Evolutionary conservation across 805 yeast species (phyloP).

Genomic region (Pichia kluyveri): DNA sequence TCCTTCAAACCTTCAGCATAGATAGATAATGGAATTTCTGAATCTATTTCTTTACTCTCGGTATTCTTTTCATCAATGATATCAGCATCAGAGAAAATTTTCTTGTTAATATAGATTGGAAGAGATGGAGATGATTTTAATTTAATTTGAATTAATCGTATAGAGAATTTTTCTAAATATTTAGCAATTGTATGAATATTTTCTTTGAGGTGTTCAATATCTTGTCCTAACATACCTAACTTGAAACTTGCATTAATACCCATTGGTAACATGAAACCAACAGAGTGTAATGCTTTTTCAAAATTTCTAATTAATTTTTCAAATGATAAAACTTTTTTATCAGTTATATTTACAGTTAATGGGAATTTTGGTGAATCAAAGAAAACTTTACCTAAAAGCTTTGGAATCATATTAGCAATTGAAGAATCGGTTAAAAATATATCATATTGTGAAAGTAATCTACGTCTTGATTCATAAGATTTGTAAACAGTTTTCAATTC

Average conservation of each 20-base stretch:
- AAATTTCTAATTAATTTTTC: slow-evolving; percentile 51
- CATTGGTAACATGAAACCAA: slow-evolving; percentile 61
- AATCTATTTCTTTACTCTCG: slow-evolving; percentile 23
- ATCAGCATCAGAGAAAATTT: slow-evolving; percentile 39
- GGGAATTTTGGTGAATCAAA: slow-evolving; percentile 57
- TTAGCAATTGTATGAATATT: slow-evolving; percentile 51
- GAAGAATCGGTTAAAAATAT: slow-evolving; percentile 80
- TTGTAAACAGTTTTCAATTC: slow-evolving; percentile 80
- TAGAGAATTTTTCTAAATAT: slow-evolving; percentile 32
- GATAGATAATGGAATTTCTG: slow-evolving; percentile 34
- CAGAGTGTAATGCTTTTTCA: slow-evolving; percentile 45
- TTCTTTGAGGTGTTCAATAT: slow-evolving; percentile 41
- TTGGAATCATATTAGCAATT: slow-evolving; percentile 71
- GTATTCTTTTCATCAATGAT: slow-evolving; percentile 19
- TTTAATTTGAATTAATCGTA: slow-evolving; percentile 58
- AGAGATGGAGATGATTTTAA: slow-evolving; percentile 68
- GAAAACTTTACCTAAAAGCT: slow-evolving; percentile 72
- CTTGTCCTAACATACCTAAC: slow-evolving; percentile 49
- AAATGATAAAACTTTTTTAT: slow-evolving; percentile 28
- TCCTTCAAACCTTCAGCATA: slow-evolving; percentile 78
- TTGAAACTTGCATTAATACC: slow-evolving; percentile 60
- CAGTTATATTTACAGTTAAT: slow-evolving; percentile 40
- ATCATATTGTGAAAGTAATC: slow-evolving; percentile 58
- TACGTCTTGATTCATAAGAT: slow-evolving; percentile 82
- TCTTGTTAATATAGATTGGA: slow-evolving; percentile 69